Conservation (phyloP, 1,284 basidiomycete species). For the Sporisorium sorghi region DNA sequence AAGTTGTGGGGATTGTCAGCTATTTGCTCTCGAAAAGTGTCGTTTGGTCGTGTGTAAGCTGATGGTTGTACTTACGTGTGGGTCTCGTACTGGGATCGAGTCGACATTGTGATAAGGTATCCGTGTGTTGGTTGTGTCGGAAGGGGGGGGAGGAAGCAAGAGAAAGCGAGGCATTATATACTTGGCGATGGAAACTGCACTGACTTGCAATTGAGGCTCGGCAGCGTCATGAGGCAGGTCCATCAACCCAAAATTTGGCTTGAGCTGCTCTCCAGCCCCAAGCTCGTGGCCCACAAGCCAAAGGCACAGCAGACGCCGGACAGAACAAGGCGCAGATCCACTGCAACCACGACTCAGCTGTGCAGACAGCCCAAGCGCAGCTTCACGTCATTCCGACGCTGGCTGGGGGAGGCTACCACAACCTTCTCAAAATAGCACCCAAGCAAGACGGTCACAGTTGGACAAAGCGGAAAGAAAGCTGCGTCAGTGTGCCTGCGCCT, state of each 20-base stretch:
- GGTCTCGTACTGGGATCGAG: slow-evolving; percentile 44
- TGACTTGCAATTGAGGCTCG: slow-evolving; percentile 8
- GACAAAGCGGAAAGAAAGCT: neutral
- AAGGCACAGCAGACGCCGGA: neutral
- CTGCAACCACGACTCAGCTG: slow-evolving; percentile 28
- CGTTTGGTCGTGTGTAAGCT: neutral
- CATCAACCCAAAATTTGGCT: too few relatives aligned
- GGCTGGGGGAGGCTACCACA: too few relatives aligned
- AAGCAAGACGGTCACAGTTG: neutral
- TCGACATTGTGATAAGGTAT: slow-evolving; percentile 36
- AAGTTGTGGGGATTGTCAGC: neutral
- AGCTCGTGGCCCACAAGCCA: neutral
- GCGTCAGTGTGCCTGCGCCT: slow-evolving; percentile 7
- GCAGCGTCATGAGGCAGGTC: slow-evolving; percentile 20
- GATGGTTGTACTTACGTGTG: slow-evolving; percentile 42
- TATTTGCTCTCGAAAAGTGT: neutral
- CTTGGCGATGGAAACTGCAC: neutral
- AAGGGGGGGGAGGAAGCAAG: too few relatives aligned
- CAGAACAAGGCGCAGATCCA: neutral
- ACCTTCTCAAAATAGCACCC: slow-evolving; percentile 27
- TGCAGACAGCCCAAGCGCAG: slow-evolving; percentile 25
- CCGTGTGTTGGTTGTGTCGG: neutral
- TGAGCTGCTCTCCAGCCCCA: neutral
- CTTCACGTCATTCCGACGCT: slow-evolving; percentile 35
- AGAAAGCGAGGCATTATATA: slow-evolving; percentile 20